Conservation (phyloP, 2,329 filamentous ascomycete genomes). For the Xylaria sp. region DNA sequence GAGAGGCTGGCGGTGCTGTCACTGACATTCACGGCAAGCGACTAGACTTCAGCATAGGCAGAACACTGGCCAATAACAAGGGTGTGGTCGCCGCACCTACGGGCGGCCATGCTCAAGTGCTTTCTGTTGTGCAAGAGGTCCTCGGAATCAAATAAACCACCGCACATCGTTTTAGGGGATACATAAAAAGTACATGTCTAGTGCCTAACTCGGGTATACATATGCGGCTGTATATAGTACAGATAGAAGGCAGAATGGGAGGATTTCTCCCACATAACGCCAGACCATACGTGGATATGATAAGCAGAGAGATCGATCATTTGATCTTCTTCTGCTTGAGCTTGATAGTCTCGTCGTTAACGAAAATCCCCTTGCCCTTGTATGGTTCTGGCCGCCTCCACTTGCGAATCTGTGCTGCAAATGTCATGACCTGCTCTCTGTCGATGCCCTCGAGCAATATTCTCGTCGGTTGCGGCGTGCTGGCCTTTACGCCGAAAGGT, state of each 20-base stretch:
- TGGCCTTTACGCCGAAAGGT: conserved; percentile 84
- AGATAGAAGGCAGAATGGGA: conserved; percentile 38
- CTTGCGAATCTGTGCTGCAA: conserved; percentile 85
- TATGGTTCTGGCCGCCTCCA: conserved; percentile 97
- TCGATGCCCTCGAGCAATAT: conserved; percentile 90
- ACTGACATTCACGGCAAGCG: conserved; percentile 87
- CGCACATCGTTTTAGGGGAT: conserved; percentile 33
- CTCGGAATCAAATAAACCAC: conserved; percentile 59
- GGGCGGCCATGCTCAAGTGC: conserved; percentile 77
- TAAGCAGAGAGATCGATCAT: conserved; percentile 59
- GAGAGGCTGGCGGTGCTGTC: conserved; percentile 91
- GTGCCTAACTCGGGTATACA: conserved; percentile 41
- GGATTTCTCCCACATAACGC: conserved; percentile 20
- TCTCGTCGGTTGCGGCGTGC: conserved; percentile 88
- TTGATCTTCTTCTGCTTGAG: conserved; percentile 98
- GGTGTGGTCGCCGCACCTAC: conserved; percentile 90
- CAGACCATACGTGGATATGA: conserved; percentile 27
- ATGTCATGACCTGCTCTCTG: conserved; percentile 87
- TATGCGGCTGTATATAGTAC: conserved; percentile 41
- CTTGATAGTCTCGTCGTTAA: conserved; percentile 97
- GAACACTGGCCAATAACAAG: conserved; percentile 90
- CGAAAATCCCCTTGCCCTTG: conserved; percentile 99
- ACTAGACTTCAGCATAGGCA: conserved; percentile 85
- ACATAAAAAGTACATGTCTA: conserved; percentile 44
- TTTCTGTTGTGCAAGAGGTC: conserved; percentile 84